Base-by-base conservation (phyloP, 176 grass and related monocot genomes). In the Triticum urartu region DNA sequence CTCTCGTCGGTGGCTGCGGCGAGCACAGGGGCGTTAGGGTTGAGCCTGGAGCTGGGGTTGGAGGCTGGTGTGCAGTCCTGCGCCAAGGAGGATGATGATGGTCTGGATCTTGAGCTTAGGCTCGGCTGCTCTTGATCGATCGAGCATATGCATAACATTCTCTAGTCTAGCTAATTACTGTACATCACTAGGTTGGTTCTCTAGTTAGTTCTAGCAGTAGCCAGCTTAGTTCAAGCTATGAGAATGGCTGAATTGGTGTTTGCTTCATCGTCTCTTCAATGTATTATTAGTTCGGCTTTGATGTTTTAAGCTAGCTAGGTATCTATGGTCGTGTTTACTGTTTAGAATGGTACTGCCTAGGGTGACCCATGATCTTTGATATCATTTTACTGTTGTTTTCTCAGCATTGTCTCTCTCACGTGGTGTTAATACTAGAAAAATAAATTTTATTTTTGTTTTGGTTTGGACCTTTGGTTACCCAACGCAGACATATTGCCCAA, bases 81-180 rank as follows among this genome's bases (percentile, higher is more conserved):
- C 10, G 15, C 7, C 13, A 11, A 36, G 52, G 80, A 78, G 3
- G 87, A 54, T 0, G 77, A 68, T 4, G 77, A 11, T 11, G 80
- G 45, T 45, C 67, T 87, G 43, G 89, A 90, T 50, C 89, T 90
- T 87, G 89, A 90, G 80, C 89, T 90, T 36, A 90, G 89, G 80
- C 85, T 90, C 59, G 84, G 80, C 47, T 71, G 52, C 75, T 82
- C 54, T 77, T 91, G 71, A 88, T 66, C 40, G 6, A 78, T 66
- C 40, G 25, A 81, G 42, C 25, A 47, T 61, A 20, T 50, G 42
- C 24, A 47, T 62, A 21, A 33, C 72, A 18, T 75, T 75, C 12
- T 45, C 70, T 25, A n/a, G 10, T 36, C 11, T 74, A 8, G 24
- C 24, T 50, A 48, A 38, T 33, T 32, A 30, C 28, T 30, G 28